Evolutionary conservation across 495 filamentous ascomycete genomes (phyloP).

Genomic region (Penicillium macrosclerotiorum): DNA sequence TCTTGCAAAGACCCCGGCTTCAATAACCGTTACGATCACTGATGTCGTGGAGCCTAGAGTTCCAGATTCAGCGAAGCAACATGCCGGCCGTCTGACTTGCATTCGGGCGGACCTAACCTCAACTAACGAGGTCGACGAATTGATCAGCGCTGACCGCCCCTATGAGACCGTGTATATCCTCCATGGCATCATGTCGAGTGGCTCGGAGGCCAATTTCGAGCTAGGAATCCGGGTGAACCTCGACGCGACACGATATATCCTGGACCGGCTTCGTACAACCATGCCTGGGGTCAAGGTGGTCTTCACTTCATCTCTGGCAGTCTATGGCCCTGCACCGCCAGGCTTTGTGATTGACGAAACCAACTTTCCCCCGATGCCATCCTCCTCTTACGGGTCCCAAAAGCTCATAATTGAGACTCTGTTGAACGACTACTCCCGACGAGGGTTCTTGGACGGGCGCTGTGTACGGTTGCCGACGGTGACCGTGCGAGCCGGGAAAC

Average conservation of each 20-base stretch:
- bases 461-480: conserved; percentile 73
- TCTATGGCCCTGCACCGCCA: conserved; percentile 54
- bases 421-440: conserved; percentile 73
- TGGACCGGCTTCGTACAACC: conserved; percentile 57
- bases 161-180: conserved; percentile 70
- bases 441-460: conserved; percentile 65
- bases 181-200: conserved; percentile 84
- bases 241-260: conserved; percentile 62
- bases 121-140: conserved; percentile 53
- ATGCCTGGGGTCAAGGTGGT: conserved; percentile 63
- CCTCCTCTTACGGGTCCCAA: conserved; percentile 73
- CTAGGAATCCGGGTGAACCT: conserved; percentile 73
- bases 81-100: conserved; percentile 43
- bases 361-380: conserved; percentile 61
- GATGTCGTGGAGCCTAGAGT: conserved; percentile 59
- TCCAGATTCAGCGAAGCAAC: conserved; percentile 45
- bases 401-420: conserved; percentile 74
- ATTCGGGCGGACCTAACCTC: conserved; percentile 64
- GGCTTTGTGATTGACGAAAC: conserved; percentile 51
- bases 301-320: conserved; percentile 56
- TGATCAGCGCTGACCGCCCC: conserved; percentile 39
- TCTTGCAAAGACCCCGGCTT: conserved; percentile 48
- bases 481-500: conserved; percentile 68
- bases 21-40: conserved; percentile 58
- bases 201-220: conserved; percentile 72